These are phyloP conservation scores for Neurospora tetraspora DNA, from an alignment of 495 filamentous ascomycete species.

Conservation along the genomic window DNA sequence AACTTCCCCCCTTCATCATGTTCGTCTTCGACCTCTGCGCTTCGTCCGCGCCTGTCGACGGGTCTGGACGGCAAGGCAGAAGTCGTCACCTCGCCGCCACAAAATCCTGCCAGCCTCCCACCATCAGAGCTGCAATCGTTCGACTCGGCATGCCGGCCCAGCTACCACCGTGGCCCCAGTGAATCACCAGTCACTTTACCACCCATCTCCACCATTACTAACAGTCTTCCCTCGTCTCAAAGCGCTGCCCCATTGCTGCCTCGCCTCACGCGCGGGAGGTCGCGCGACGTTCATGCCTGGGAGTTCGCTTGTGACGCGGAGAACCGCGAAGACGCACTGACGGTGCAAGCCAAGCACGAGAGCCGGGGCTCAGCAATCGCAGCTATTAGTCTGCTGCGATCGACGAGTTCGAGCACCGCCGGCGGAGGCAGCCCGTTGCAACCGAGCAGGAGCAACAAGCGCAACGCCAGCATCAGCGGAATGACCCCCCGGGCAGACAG, in stretches of 20 bases:
- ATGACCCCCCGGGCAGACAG: slow-evolving; percentile 32
- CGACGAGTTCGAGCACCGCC: slow-evolving; percentile 42
- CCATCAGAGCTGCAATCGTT: slow-evolving; percentile 29
- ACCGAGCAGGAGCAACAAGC: slow-evolving; percentile 40
- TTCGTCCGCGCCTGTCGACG: slow-evolving; percentile 57
- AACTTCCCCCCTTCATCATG: slow-evolving; percentile 29
- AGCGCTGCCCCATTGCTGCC: slow-evolving; percentile 40
- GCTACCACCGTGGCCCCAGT: slow-evolving; percentile 43
- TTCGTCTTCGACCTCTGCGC: slow-evolving; percentile 18
- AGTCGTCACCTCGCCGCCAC: slow-evolving; percentile 54
- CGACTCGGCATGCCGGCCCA: slow-evolving; percentile 43
- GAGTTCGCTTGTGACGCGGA: slow-evolving; percentile 70
- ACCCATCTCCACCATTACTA: slow-evolving; percentile 44
- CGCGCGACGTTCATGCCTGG: slow-evolving; percentile 75
- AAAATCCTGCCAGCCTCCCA: slow-evolving; percentile 16
- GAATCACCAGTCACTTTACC: slow-evolving; percentile 43
- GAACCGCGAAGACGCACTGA: slow-evolving; percentile 55
- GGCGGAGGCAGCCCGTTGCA: slow-evolving; percentile 38
- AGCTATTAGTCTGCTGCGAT: slow-evolving; percentile 62
- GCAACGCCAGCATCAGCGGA: slow-evolving; percentile 43
- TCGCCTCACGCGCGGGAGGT: slow-evolving; percentile 51
- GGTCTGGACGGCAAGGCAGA: slow-evolving; percentile 70
- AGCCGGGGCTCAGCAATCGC: slow-evolving; percentile 59
- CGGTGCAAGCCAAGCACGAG: slow-evolving; percentile 60
- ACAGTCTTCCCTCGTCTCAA: slow-evolving; percentile 35